phyloP scores from a whole-genome alignment of 305 asterid genomes.

The Andrographis paniculata region DNA sequence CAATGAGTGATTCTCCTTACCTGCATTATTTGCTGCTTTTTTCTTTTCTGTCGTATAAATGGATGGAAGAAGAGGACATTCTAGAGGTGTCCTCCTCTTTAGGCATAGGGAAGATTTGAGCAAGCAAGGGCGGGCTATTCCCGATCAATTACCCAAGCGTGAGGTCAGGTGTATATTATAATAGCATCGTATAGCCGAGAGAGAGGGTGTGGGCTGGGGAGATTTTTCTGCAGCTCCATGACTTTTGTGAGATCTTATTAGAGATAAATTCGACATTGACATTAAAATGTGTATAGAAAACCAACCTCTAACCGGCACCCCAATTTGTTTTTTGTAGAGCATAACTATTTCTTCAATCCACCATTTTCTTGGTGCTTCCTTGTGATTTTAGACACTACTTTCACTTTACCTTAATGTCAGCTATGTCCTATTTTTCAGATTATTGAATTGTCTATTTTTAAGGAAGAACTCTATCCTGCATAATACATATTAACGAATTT shows the following conservation, averaged over 20 bases:
- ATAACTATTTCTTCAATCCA: too few relatives aligned
- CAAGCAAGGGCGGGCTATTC: constrained; percentile 45
- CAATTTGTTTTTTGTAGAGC: too few relatives aligned
- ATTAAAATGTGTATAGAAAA: constrained; percentile 20
- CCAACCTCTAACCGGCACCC: too few relatives aligned
- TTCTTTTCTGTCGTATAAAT: constrained; percentile 28
- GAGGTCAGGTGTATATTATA: constrained; percentile 60
- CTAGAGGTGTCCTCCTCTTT: constrained; percentile 17
- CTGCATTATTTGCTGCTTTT: constrained; percentile 54
- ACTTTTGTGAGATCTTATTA: background rate
- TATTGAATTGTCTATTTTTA: too few relatives aligned
- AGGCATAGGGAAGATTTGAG: constrained; percentile 39
- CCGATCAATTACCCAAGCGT: constrained; percentile 99
- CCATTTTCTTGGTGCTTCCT: too few relatives aligned
- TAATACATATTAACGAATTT: too few relatives aligned
- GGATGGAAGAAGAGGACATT: constrained; percentile 12
- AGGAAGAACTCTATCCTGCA: too few relatives aligned
- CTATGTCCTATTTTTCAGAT: too few relatives aligned
- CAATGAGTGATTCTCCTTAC: constrained; percentile 48
- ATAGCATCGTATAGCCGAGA: constrained; percentile 18
- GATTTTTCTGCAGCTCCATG: constrained; percentile 18
- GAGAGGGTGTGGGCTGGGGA: constrained; percentile 16
- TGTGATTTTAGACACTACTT: too few relatives aligned
- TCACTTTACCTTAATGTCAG: too few relatives aligned
- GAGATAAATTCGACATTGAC: constrained; percentile 14